Conservation (phyloP, 768 basidiomycete species). For the Kwoniella dendrophila region DNA sequence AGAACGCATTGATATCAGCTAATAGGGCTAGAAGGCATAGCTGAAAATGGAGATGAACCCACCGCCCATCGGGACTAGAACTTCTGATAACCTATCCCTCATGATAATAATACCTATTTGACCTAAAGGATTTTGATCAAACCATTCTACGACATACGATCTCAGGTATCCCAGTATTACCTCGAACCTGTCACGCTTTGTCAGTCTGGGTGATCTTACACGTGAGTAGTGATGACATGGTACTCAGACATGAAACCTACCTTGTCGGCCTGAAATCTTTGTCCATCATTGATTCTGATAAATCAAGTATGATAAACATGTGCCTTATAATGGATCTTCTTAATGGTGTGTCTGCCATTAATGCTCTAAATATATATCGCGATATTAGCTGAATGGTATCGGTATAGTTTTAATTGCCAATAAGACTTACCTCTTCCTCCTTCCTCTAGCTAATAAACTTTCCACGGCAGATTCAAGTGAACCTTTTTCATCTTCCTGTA, state of each 20-base stretch:
- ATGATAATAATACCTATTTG: conserved; percentile 95
- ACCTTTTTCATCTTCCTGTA: conserved; percentile 92
- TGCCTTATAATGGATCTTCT: conserved; percentile 96
- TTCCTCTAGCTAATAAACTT: conserved; percentile 79
- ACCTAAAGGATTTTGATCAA: conserved; percentile 97
- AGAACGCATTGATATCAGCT: not conserved
- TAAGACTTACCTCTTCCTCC: conserved; percentile 71
- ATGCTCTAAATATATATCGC: conserved; percentile 29
- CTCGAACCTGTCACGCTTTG: conserved; percentile 66
- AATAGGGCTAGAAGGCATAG: not conserved
- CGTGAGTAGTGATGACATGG: no score
- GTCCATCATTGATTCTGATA: conserved; percentile 89
- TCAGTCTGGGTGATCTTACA: no score
- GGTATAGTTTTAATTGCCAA: not conserved
- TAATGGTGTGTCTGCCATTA: conserved; percentile 67
- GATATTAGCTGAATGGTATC: not conserved
- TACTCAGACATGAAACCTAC: conserved; percentile 25
- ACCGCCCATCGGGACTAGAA: conserved; percentile 92
- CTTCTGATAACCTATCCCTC: conserved; percentile 85
- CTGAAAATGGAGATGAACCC: conserved; percentile 36
- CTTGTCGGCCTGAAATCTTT: conserved; percentile 89
- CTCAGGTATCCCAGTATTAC: conserved; percentile 84
- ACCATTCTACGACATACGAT: conserved; percentile 94
- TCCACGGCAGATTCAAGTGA: conserved; percentile 88
- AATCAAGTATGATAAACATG: conserved; percentile 85